Base-by-base conservation (phyloP, 805 yeast species). In the Candida vartiovaarae region DNA sequence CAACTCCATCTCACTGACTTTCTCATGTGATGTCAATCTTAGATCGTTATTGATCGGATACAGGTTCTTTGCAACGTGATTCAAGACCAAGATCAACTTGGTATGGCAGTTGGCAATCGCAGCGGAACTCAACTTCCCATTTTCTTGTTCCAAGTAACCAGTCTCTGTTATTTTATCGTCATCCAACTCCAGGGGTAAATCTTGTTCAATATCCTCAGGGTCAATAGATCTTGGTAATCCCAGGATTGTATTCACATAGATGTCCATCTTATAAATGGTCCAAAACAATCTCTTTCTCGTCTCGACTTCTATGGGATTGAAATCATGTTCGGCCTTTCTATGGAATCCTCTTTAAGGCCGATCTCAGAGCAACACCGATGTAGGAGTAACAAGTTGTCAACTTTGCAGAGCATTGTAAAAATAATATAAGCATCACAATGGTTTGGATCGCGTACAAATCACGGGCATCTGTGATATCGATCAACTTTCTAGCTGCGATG, bases 231-330 rank as follows among this genome's bases (percentile, higher is more conserved):
- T 71, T 1, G 97, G 97, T 39, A 89, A 67, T 1, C 96, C 96
- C 50, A 90, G 61, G 76, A 89, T 81, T 4, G 96, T 84, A 61
- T 88, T 87, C 45, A 89, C 85, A 59, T 90, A 90, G 34, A 88
- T 80, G 60, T 90, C 96, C 85, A 89, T 76, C 60, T 90, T 89
- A 61, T 85, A 83, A 47, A 90, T 82, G 1, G 96, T 85, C 80
- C 87, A 89, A 60, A 89, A 89, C 28, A 89, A 66, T 48, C 96
- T 72, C 60, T 88, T 90, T 44, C 95, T 71, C 39, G 88, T 84
- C 58, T 90, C 96, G 32, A 82, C 71, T 58, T 84, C 95, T 40
- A 90, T 82, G 0, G 90, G 62, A 72, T 65, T 62, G 70, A 80
- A 5, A 8, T 72, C 56, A 1, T 62, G 53, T 15, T 57, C 58